phyloP scores from a whole-genome alignment of 78 protist species.

The Chrysochromulina tobinii region DNA sequence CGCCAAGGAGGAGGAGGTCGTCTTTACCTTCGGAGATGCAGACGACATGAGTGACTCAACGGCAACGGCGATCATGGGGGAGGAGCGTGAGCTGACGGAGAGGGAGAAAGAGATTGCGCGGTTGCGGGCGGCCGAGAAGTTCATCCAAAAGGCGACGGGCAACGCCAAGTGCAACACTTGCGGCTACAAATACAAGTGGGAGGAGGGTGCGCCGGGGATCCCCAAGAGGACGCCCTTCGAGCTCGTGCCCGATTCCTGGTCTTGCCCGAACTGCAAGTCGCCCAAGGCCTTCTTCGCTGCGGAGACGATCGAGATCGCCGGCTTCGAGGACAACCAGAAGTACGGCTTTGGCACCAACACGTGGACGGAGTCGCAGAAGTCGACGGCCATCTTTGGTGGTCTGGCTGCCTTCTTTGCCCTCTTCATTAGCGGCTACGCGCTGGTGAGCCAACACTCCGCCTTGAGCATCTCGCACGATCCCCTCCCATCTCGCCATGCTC shows the following conservation, averaged over 20 bases:
- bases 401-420: background rate
- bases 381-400: constrained; percentile 15
- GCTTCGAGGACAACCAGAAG: background rate
- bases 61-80: background rate
- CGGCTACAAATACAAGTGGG: background rate
- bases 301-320: background rate
- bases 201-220: background rate
- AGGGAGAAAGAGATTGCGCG: background rate
- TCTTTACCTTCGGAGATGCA: no score
- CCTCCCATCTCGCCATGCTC: no score
- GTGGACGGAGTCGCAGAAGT: constrained; percentile 12
- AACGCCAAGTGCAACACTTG: background rate
- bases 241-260: background rate
- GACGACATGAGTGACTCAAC: no score
- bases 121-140: background rate
- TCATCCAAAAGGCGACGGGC: background rate
- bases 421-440: background rate
- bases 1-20: no score
- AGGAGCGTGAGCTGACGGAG: background rate
- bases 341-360: constrained; percentile 1
- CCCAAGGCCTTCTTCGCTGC: background rate
- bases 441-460: background rate
- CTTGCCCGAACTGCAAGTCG: background rate
- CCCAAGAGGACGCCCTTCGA: background rate
- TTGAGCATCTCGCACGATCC: no score